Conservation (phyloP, 495 filamentous ascomycete species). For the Cercophora sp. region DNA sequence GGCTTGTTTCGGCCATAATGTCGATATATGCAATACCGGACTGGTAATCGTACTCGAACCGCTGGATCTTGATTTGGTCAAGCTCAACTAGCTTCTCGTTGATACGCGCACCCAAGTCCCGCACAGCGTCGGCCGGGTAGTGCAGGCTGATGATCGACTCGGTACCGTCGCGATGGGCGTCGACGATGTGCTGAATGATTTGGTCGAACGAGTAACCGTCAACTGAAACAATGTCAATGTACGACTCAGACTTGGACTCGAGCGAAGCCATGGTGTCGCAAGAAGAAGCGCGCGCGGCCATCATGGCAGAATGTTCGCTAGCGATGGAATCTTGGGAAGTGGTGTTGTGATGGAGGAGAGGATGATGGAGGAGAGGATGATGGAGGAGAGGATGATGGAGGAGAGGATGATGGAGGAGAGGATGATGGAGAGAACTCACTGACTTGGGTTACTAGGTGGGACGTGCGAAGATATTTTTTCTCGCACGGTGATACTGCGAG, state of each 20-base stretch:
- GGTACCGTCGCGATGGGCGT: constrained; percentile 5
- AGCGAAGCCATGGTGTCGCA: neutral
- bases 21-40: constrained; percentile 9
- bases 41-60: constrained; percentile 14
- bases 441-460: no score
- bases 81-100: constrained; percentile 6
- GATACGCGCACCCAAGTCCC: neutral
- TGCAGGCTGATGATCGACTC: constrained; percentile 12
- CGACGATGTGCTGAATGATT: constrained; percentile 8
- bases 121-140: constrained; percentile 3
- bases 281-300: constrained; percentile 1
- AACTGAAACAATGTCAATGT: constrained; percentile 1
- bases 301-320: neutral
- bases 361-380: no score
- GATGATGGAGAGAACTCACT: no score
- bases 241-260: neutral
- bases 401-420: no score
- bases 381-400: no score
- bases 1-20: constrained; percentile 6
- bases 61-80: constrained; percentile 4
- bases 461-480: no score
- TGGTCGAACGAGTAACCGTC: constrained; percentile 9
- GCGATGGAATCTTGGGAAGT: no score
- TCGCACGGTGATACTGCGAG: no score
- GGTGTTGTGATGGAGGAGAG: no score